phyloP scores from a whole-genome alignment of 1,284 basidiomycete genomes.

The Cryptococcus sp. region DNA sequence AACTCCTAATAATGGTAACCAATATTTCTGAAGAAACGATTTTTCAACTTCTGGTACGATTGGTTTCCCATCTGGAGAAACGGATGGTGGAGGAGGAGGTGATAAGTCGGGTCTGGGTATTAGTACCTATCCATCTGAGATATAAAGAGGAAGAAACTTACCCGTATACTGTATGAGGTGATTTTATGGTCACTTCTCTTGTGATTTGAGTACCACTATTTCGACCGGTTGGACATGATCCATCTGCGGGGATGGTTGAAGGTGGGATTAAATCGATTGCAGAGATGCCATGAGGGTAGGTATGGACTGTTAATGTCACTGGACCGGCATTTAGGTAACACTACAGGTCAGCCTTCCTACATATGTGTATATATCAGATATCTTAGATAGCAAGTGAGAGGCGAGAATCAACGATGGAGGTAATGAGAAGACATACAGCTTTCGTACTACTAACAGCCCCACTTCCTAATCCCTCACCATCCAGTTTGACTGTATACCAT shows the following conservation, averaged over 20 bases:
- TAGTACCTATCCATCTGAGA: too few relatives aligned
- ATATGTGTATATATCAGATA: too few relatives aligned
- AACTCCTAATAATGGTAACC: conserved; percentile 68
- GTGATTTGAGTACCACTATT: too few relatives aligned
- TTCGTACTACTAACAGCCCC: background rate
- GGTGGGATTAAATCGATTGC: background rate
- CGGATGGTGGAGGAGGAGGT: background rate
- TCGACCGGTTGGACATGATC: background rate
- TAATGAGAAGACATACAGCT: too few relatives aligned
- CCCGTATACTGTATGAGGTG: too few relatives aligned
- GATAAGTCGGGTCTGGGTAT: background rate
- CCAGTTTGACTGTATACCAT: background rate
- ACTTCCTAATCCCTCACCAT: background rate
- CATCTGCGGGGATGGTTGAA: background rate
- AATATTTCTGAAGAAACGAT: conserved; percentile 79
- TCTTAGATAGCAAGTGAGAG: too few relatives aligned
- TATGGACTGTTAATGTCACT: background rate
- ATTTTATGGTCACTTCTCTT: too few relatives aligned
- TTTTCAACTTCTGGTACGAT: conserved; percentile 63
- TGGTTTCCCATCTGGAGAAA: conserved; percentile 29
- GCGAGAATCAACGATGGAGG: too few relatives aligned
- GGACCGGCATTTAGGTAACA: background rate
- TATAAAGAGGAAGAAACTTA: too few relatives aligned
- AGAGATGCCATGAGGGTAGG: background rate
- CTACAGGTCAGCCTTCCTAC: too few relatives aligned